phyloP scores from a whole-genome alignment of 140 eudicot genomes.

The Erigeron philadelphicus region DNA sequence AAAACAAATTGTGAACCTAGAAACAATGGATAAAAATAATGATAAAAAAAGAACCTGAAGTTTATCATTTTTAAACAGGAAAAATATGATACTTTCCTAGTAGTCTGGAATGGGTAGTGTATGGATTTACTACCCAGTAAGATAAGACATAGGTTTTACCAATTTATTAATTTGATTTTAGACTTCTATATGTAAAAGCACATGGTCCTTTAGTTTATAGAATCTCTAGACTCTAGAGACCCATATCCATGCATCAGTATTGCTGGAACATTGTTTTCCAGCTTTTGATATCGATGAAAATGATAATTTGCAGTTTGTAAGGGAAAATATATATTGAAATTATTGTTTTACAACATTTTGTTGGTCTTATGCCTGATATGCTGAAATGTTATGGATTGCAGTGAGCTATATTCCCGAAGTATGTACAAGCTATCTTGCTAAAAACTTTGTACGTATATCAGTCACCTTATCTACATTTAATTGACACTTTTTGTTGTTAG shows the following conservation, averaged over 20 bases:
- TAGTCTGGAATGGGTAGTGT: background rate
- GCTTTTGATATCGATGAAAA: slow-evolving; percentile 9
- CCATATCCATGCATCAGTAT: slow-evolving; percentile 1
- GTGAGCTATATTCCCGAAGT: slow-evolving; percentile 53
- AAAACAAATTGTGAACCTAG: background rate
- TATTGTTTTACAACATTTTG: slow-evolving; percentile 13
- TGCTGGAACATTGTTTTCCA: background rate
- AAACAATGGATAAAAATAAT: background rate
- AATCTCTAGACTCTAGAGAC: background rate
- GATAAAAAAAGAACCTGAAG: background rate
- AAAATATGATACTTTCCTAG: background rate
- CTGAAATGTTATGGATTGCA: slow-evolving; percentile 56
- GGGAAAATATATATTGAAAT: too few relatives aligned
- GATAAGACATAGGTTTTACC: background rate
- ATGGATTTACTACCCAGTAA: background rate
- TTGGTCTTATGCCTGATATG: slow-evolving; percentile 37
- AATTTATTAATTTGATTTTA: background rate
- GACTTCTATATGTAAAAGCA: background rate
- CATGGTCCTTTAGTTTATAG: background rate
- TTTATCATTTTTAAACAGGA: background rate
- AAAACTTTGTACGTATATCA: slow-evolving; percentile 72
- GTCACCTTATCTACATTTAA: slow-evolving; percentile 4
- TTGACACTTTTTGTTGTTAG: slow-evolving; percentile 1
- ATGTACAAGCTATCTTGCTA: slow-evolving; percentile 71
- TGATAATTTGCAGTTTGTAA: background rate